Conservation (phyloP, 2,329 filamentous ascomycete genomes). For the Septoria linicola region DNA sequence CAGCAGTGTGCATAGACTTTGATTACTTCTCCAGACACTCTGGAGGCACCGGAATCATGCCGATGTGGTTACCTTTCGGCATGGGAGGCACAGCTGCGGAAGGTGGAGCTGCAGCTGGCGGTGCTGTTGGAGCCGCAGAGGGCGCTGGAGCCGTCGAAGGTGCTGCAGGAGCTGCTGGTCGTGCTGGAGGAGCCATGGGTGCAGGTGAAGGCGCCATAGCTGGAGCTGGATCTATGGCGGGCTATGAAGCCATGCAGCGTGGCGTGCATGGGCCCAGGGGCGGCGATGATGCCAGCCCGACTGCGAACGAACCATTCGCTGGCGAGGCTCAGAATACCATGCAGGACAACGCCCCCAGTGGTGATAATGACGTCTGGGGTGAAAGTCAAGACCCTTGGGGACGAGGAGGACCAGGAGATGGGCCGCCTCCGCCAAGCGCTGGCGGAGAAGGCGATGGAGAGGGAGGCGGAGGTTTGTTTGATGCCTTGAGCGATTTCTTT, state of each 20-base stretch:
- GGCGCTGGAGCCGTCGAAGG: slow-evolving; percentile 39
- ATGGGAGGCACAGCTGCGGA: slow-evolving; percentile 38
- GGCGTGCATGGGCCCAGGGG: slow-evolving; percentile 41
- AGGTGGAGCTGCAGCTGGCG: slow-evolving; percentile 39
- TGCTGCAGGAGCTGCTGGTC: slow-evolving; percentile 42
- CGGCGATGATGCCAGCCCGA: slow-evolving; percentile 37
- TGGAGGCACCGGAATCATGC: slow-evolving; percentile 51
- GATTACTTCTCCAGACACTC: slow-evolving; percentile 67
- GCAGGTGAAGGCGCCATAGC: slow-evolving; percentile 44
- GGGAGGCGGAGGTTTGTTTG: slow-evolving; percentile 22
- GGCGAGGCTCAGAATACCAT: slow-evolving; percentile 15
- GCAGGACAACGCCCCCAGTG: slow-evolving; percentile 20
- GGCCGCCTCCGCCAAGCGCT: slow-evolving; percentile 34
- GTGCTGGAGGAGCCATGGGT: slow-evolving; percentile 40
- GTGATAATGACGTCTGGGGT: slow-evolving; percentile 31
- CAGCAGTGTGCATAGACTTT: slow-evolving; percentile 64
- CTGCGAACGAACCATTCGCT: slow-evolving; percentile 32
- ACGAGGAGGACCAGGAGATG: slow-evolving; percentile 37
- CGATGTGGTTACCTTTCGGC: slow-evolving; percentile 49
- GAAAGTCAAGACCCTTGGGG: slow-evolving; percentile 35
- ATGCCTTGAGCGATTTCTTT: slow-evolving; percentile 25
- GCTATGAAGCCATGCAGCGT: slow-evolving; percentile 62
- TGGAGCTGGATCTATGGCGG: slow-evolving; percentile 60
- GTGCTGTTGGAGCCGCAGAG: slow-evolving; percentile 30
- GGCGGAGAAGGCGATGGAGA: slow-evolving; percentile 32